Conservation (phyloP, 192 early-diverging fungal genomes). For the Pilaira anomala region DNA sequence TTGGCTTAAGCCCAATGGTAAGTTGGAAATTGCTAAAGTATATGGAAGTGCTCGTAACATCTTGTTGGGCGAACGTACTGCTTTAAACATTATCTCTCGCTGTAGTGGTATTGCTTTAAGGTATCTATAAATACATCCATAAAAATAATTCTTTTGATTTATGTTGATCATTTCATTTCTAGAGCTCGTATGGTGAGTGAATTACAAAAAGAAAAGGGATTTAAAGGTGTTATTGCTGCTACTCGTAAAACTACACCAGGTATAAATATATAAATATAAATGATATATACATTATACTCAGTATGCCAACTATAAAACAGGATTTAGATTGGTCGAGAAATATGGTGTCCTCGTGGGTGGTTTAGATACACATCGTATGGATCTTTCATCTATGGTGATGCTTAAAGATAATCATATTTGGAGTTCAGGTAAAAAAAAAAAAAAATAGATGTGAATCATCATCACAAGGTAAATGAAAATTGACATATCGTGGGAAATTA, state of each 20-base stretch:
- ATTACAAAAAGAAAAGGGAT: constrained; percentile 68
- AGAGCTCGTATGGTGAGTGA: constrained; percentile 50
- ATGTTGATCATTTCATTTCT: too few species aligned
- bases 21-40: constrained; percentile 72
- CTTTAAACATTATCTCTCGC: constrained; percentile 90
- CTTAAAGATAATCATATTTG: constrained; percentile 99
- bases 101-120: constrained; percentile 89
- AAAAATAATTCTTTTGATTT: neutral
- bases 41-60: constrained; percentile 78
- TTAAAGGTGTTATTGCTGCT: constrained; percentile 86
- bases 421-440: constrained; percentile 56
- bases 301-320: constrained; percentile 36
- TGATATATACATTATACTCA: too few species aligned
- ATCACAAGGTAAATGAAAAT: too few species aligned
- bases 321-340: constrained; percentile 96
- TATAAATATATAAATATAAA: constrained; percentile 39
- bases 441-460: neutral
- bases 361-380: constrained; percentile 94
- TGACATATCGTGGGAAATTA: constrained; percentile 11
- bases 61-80: constrained; percentile 89
- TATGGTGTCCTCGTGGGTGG: constrained; percentile 97
- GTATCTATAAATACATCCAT: constrained; percentile 44
- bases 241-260: constrained; percentile 97
- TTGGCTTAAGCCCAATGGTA: constrained; percentile 63
- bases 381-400: constrained; percentile 98